Conservation (phyloP, 805 yeast species). For the Kodamaea nitidulidarum region DNA sequence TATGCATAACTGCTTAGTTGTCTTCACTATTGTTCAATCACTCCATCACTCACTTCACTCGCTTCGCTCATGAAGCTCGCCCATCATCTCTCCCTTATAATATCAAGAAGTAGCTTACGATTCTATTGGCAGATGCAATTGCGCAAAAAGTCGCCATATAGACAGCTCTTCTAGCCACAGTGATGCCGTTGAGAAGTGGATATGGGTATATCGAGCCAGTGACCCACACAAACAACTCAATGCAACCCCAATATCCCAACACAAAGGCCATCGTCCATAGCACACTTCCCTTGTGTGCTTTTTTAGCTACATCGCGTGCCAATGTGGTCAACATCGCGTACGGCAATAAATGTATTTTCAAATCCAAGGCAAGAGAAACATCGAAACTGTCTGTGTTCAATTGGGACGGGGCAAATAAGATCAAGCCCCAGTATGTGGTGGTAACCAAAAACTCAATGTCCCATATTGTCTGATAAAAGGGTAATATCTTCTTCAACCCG, state of each 20-base stretch:
- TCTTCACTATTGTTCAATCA: too few relatives aligned
- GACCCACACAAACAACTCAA: constrained; percentile 11
- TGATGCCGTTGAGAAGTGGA: constrained; percentile 15
- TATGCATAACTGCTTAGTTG: too few relatives aligned
- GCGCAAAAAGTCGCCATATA: constrained; percentile 12
- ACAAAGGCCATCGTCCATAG: constrained; percentile 8
- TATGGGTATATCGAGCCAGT: constrained; percentile 15
- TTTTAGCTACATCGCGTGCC: neutral
- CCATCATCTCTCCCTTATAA: too few relatives aligned
- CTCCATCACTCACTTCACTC: too few relatives aligned
- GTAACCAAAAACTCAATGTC: constrained; percentile 24
- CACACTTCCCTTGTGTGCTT: neutral
- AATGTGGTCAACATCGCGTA: constrained; percentile 16
- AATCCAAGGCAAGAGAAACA: constrained; percentile 16
- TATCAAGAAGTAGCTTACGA: neutral
- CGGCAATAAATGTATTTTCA: constrained; percentile 25
- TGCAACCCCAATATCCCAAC: constrained; percentile 15
- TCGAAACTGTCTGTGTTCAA: constrained; percentile 16
- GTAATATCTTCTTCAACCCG: neutral
- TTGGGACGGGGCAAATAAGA: constrained; percentile 14
- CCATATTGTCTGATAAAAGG: constrained; percentile 12
- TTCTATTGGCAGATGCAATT: constrained; percentile 2
- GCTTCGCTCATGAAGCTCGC: too few relatives aligned
- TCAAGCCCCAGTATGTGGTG: constrained; percentile 21
- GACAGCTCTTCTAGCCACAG: constrained; percentile 5